These are phyloP conservation scores for Rhizopus sp. DNA, from an alignment of 371 early-diverging fungal genomes.

Conservation along the genomic window DNA sequence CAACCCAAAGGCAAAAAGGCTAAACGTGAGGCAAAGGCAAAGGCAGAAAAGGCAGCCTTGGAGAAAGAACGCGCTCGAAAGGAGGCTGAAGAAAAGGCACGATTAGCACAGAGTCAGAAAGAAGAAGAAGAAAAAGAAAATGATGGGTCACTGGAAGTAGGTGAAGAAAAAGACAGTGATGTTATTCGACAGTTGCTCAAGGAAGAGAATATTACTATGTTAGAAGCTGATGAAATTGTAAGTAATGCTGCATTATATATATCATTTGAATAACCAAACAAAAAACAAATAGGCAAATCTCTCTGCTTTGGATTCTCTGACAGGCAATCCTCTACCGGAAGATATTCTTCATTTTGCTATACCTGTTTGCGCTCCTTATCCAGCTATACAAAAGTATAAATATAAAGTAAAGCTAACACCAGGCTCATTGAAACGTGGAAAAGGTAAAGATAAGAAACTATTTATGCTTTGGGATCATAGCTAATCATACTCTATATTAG, in stretches of 20 bases:
- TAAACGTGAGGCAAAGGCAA: slow-evolving; percentile 60
- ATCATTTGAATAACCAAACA: slow-evolving; percentile 1
- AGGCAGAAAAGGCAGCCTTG: slow-evolving; percentile 43
- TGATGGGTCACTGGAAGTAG: slow-evolving; percentile 1
- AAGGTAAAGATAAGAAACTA: slow-evolving; percentile 52
- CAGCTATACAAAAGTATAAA: slow-evolving; percentile 85
- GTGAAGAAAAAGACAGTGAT: slow-evolving; percentile 53
- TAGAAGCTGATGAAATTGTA: slow-evolving; percentile 67
- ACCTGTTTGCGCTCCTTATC: slow-evolving; percentile 96
- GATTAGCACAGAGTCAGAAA: slow-evolving; percentile 1
- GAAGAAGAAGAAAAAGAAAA: slow-evolving; percentile 10
- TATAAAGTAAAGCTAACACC: slow-evolving; percentile 96
- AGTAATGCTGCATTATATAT: slow-evolving; percentile 4
- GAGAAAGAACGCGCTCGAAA: slow-evolving; percentile 34
- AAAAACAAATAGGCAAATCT: slow-evolving; percentile 45
- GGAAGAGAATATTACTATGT: slow-evolving; percentile 72
- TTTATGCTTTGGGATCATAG: slow-evolving; percentile 11
- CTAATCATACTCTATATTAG: slow-evolving; percentile 14
- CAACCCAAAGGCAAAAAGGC: slow-evolving; percentile 76
- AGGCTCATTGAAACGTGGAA: slow-evolving; percentile 96
- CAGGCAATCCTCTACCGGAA: slow-evolving; percentile 73
- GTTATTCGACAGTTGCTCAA: slow-evolving; percentile 69
- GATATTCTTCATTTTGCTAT: slow-evolving; percentile 90
- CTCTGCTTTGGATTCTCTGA: slow-evolving; percentile 77
- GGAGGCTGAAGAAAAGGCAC: slow-evolving; percentile 14